Base-by-base conservation (phyloP, 164 flowering plant species). In the Chloranthus sessilifolius region DNA sequence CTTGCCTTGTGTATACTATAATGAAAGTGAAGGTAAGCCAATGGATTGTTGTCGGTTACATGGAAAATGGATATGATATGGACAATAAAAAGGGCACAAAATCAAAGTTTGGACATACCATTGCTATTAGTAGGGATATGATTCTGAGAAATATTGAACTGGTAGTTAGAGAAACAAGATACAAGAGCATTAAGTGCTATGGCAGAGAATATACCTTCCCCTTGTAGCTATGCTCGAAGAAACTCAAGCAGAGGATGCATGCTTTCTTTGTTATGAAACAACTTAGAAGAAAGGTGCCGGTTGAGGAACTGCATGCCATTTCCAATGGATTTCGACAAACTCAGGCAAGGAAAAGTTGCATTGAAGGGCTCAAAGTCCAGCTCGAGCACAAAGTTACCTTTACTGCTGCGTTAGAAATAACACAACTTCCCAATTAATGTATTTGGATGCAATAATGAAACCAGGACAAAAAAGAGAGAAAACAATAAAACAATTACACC, bases 251-350 rank as follows among this genome's bases (percentile, higher is more conserved):
- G 65, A 0, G 98, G 95, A 28, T 74, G 79, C 80, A 87, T 65
- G 73, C 95, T 90, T 28, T 90, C 98, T 74, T 72, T 80, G 63
- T 76, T 88, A 64, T 92, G 95, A 63, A 92, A 92, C 80, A 94
- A 68, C 42, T 86, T 94, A 1, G 99, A 87, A 31, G 99, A 94
- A 25, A 88, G 99, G 61, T 89, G 95, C 10, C 96, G 76, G 45
- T 86, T 88, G 51, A 94, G 95, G 71, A 94, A 88, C 72, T 89
- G 95, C 15, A 94, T 92, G 1, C 99, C 99, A 67, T 94, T 85
- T 0, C 99, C 99, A 33, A 88, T 94, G 38, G 80, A 94, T 60
- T 87, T 88, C 7, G 91, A 71, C n/a, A 79, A 85, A 10, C 87
- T 84, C 9, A 87, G 91, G 27, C 78, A 79, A 8, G 97, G 96